phyloP scores from a whole-genome alignment of 345 rosid genomes.

The Syzygium aqueum region DNA sequence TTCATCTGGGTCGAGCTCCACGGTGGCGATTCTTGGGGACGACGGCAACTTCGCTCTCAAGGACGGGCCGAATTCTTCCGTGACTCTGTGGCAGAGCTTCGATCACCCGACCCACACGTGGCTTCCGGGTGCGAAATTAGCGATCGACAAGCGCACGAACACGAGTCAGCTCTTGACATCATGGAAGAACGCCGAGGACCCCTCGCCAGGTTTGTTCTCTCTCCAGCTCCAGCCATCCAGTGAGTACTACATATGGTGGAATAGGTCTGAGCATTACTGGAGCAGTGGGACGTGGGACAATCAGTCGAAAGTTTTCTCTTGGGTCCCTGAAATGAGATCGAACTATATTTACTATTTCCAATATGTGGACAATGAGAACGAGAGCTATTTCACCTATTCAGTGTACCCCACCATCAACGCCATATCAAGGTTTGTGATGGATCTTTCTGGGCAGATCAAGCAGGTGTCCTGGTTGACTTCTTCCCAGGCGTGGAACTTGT shows the following conservation, averaged over 20 bases:
- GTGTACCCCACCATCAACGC: constrained; percentile 4
- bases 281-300: constrained; percentile 55
- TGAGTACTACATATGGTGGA: constrained; percentile 46
- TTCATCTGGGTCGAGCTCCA: constrained; percentile 14
- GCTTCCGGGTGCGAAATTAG: constrained; percentile 64
- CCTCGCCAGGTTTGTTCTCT: constrained; percentile 65
- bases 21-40: constrained; percentile 40
- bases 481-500: constrained; percentile 37
- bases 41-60: constrained; percentile 56
- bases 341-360: constrained; percentile 44
- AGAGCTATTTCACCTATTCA: constrained; percentile 58
- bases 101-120: constrained; percentile 58
- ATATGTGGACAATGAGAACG: constrained; percentile 24
- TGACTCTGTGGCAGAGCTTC: constrained; percentile 57
- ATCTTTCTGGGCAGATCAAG: constrained; percentile 52
- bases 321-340: constrained; percentile 64
- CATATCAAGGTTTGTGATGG: constrained; percentile 49
- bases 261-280: constrained; percentile 41
- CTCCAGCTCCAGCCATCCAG: constrained; percentile 50
- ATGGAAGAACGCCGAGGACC: constrained; percentile 56
- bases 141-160: constrained; percentile 24
- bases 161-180: constrained; percentile 36
- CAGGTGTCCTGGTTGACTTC: constrained; percentile 29
- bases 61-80: constrained; percentile 11
- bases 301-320: constrained; percentile 19